Evolutionary conservation across 2,329 filamentous ascomycete genomes (phyloP).

Genomic region (Paramyrothecium sp.): DNA sequence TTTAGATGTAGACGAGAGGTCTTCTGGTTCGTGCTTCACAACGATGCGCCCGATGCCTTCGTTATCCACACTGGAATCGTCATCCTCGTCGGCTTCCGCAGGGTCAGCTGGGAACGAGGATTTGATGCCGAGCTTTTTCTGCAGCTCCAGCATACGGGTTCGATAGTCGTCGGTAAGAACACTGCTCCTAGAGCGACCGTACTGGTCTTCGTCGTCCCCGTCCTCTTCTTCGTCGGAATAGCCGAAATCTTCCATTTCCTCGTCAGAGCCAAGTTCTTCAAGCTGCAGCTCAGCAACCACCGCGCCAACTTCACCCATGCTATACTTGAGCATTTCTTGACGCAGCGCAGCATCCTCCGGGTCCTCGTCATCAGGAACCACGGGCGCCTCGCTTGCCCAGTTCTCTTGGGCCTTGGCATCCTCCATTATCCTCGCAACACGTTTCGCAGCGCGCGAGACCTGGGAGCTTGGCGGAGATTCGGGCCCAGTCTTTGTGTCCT

Average conservation of each 20-base stretch:
- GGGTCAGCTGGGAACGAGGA: conserved; percentile 54
- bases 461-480: conserved; percentile 33
- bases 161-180: conserved; percentile 74
- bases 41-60: conserved; percentile 58
- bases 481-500: conserved; percentile 50
- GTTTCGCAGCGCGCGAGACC: conserved; percentile 40
- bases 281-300: conserved; percentile 91
- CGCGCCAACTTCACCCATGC: conserved; percentile 81
- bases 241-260: conserved; percentile 54
- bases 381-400: conserved; percentile 38
- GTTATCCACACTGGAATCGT: conserved; percentile 32
- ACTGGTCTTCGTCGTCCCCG: conserved; percentile 55
- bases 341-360: conserved; percentile 78
- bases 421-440: conserved; percentile 56
- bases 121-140: conserved; percentile 68
- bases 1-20: conserved; percentile 14
- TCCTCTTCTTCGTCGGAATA: conserved; percentile 52
- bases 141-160: conserved; percentile 80
- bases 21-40: conserved; percentile 33
- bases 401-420: conserved; percentile 54
- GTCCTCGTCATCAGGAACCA: conserved; percentile 73
- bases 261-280: conserved; percentile 64
- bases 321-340: conserved; percentile 87
- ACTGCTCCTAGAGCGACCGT: conserved; percentile 68
- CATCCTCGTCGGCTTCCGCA: conserved; percentile 36